Conservation (phyloP, 331 rosid genomes). For the Rosa hybrid region DNA sequence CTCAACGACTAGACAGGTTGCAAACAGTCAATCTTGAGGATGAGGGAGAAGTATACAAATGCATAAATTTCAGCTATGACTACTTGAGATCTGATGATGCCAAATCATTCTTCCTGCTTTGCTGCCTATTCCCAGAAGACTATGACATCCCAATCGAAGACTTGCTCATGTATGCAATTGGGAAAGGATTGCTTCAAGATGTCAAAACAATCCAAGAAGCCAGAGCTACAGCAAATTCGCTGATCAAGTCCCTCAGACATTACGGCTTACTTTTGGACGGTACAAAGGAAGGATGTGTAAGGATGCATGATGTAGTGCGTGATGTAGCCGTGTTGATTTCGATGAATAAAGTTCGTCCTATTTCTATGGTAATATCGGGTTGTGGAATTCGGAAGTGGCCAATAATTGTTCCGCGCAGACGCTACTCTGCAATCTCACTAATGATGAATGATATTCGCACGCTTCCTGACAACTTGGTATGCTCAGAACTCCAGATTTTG, state of each 20-base stretch:
- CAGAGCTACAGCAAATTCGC: neutral
- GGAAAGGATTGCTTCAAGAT: slow-evolving; percentile 4
- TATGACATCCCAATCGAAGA: neutral
- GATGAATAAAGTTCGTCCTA: too few species aligned
- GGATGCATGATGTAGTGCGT: slow-evolving; percentile 20
- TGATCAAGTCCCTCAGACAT: slow-evolving; percentile 9
- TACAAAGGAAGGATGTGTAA: neutral
- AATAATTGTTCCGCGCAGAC: too few species aligned
- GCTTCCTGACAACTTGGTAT: too few species aligned
- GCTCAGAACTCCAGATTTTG: too few species aligned
- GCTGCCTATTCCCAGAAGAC: slow-evolving; percentile 25
- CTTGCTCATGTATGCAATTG: slow-evolving; percentile 10
- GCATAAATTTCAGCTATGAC: neutral
- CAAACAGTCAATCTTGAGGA: neutral
- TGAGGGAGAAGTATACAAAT: accelerated
- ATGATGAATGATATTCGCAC: too few species aligned
- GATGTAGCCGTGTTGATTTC: slow-evolving; percentile 17
- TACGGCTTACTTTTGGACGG: neutral
- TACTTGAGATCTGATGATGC: neutral
- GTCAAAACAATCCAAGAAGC: slow-evolving; percentile 8
- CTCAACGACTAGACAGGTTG: neutral
- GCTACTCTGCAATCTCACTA: too few species aligned
- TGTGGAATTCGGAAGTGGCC: too few species aligned
- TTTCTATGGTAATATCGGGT: too few species aligned
- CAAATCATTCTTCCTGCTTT: slow-evolving; percentile 2